phyloP scores from a whole-genome alignment of 805 yeast genomes.

The Hanseniaspora jakobsenii region DNA sequence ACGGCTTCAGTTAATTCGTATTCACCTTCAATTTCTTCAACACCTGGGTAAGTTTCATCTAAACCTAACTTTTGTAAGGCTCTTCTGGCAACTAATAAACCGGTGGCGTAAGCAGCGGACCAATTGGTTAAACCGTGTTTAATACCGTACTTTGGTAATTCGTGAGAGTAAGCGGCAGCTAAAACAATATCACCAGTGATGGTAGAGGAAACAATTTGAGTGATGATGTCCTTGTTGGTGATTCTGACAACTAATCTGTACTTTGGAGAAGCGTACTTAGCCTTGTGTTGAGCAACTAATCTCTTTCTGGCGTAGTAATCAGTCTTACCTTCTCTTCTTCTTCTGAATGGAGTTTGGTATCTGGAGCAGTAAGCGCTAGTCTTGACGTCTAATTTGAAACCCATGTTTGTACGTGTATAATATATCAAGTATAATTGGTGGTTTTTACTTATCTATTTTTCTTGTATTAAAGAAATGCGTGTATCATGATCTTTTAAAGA shows the following conservation, averaged over 20 bases:
- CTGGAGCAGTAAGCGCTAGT: constrained; percentile 95
- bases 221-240: constrained; percentile 99
- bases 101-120: constrained; percentile 99
- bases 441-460: background rate
- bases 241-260: constrained; percentile 99
- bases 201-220: constrained; percentile 93
- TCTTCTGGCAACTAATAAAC: constrained; percentile 98
- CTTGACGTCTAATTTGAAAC: constrained; percentile 56
- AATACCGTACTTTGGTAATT: constrained; percentile 95
- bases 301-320: constrained; percentile 99
- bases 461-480: too few relatives aligned
- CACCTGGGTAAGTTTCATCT: constrained; percentile 97
- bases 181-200: constrained; percentile 93
- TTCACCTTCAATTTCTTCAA: constrained; percentile 99
- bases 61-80: constrained; percentile 93
- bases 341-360: constrained; percentile 99
- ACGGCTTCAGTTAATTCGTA: constrained; percentile 96
- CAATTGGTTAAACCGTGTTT: constrained; percentile 98
- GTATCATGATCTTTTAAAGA: too few relatives aligned
- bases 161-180: constrained; percentile 97
- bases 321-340: constrained; percentile 99
- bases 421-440: constrained; percentile 7
- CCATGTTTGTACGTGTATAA: constrained; percentile 50
- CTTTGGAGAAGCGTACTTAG: constrained; percentile 98
- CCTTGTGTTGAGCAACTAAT: constrained; percentile 98